Evolutionary conservation across 306 rosid genomes (phyloP).

Genomic region (Urtica urens): DNA sequence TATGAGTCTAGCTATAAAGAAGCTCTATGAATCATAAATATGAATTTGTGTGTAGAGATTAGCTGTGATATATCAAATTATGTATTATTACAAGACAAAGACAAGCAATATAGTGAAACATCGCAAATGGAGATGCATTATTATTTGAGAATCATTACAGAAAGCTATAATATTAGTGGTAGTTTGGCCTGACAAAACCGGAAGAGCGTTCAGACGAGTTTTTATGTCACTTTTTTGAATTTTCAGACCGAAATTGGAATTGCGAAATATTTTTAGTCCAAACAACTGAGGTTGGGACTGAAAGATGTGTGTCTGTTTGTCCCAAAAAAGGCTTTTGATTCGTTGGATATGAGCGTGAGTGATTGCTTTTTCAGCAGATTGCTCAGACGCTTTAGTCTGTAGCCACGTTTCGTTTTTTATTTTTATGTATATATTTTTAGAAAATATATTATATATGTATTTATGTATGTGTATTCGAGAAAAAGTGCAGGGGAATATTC

Average conservation of each 20-base stretch:
- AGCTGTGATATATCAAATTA: no score
- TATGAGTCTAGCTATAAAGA: no score
- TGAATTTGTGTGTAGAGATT: no score
- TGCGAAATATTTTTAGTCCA: no score
- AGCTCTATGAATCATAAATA: no score
- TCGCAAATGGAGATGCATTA: neutral
- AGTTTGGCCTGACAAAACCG: constrained; percentile 1
- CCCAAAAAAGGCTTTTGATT: neutral
- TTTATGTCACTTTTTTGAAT: neutral
- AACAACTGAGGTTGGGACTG: constrained; percentile 5
- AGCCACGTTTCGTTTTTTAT: constrained; percentile 32
- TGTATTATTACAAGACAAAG: neutral
- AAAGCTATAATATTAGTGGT: neutral
- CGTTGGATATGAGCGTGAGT: neutral
- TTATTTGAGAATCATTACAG: no score
- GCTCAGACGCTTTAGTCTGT: constrained; percentile 13
- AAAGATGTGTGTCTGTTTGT: constrained; percentile 5
- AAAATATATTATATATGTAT: no score
- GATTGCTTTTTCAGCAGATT: constrained; percentile 18
- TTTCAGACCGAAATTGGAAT: neutral
- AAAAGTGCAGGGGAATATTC: constrained; percentile 17
- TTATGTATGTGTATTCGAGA: no score
- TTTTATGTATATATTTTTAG: no score
- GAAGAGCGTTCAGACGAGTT: no score
- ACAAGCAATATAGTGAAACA: constrained; percentile 2